phyloP scores from a whole-genome alignment of 2,329 filamentous ascomycete species.

The Xylariaceae sp. region DNA sequence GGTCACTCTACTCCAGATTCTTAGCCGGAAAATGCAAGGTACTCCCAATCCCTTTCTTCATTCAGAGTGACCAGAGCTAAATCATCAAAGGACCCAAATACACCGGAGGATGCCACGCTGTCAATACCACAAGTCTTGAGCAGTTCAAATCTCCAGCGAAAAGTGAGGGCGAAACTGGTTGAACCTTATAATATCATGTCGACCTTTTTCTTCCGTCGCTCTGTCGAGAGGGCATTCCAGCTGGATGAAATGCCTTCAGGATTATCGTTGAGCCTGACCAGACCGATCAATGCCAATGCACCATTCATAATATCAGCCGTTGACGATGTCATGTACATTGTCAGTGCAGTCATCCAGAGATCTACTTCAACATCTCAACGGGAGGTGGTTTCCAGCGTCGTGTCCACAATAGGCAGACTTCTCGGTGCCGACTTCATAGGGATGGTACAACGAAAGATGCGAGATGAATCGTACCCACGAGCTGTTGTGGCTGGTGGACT shows the following conservation, averaged over 20 bases:
- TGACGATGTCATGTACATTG: conserved; percentile 99
- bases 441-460: conserved; percentile 97
- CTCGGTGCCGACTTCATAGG: conserved; percentile 87
- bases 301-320: conserved; percentile 94
- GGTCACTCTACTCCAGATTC: conserved; percentile 90
- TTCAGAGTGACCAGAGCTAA: conserved; percentile 25
- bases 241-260: conserved; percentile 83
- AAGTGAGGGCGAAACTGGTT: conserved; percentile 69
- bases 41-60: conserved; percentile 29
- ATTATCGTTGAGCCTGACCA: conserved; percentile 70
- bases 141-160: conserved; percentile 76
- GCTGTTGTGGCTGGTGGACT: conserved; percentile 72
- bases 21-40: conserved; percentile 81
- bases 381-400: conserved; percentile 69
- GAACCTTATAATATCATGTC: conserved; percentile 88
- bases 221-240: conserved; percentile 96
- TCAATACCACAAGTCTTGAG: conserved; percentile 68
- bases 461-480: conserved; percentile 89
- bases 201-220: conserved; percentile 93
- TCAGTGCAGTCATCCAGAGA: conserved; percentile 85
- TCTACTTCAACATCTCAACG: conserved; percentile 82
- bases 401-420: conserved; percentile 75
- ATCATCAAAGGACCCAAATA: conserved; percentile 44
- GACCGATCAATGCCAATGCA: conserved; percentile 68
- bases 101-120: conserved; percentile 53